Conservation (phyloP, 2,329 filamentous ascomycete genomes). For the Fusarium keratoplasticum region DNA sequence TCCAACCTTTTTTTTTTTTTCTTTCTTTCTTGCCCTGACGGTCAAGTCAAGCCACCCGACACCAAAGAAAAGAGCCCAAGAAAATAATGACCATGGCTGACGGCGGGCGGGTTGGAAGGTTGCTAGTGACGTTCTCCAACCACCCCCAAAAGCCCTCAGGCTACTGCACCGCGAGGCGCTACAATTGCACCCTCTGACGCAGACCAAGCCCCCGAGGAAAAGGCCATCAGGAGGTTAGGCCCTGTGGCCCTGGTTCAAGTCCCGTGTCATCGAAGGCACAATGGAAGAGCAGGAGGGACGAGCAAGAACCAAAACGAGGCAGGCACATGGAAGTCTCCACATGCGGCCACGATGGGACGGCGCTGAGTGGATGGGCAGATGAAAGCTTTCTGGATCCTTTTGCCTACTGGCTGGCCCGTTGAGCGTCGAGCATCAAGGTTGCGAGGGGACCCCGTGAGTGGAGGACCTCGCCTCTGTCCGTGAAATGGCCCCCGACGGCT, state of each 20-base stretch:
- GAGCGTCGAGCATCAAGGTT: slow-evolving; percentile 1
- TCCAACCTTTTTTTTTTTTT: not conserved
- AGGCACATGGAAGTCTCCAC: slow-evolving; percentile 6
- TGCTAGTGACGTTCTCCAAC: slow-evolving; percentile 36
- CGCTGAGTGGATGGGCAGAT: not conserved
- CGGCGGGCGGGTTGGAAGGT: slow-evolving; percentile 1
- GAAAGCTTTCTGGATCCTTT: slow-evolving; percentile 2
- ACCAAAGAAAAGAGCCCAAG: slow-evolving; percentile 13
- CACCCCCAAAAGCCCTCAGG: slow-evolving; percentile 24
- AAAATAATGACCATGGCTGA: slow-evolving; percentile 32
- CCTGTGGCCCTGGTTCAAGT: slow-evolving; percentile 7
- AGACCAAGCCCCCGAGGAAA: slow-evolving; percentile 7
- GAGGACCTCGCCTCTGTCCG: slow-evolving; percentile 36
- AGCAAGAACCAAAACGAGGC: slow-evolving; percentile 7
- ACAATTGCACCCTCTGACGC: slow-evolving; percentile 4
- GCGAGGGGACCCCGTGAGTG: slow-evolving; percentile 23
- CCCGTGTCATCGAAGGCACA: slow-evolving; percentile 6
- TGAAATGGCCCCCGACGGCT: slow-evolving; percentile 34
- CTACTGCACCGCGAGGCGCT: not conserved
- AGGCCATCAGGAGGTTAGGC: slow-evolving; percentile 12
- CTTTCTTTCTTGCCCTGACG: not conserved
- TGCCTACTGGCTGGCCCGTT: not conserved
- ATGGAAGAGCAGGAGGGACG: not conserved
- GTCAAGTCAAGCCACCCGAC: slow-evolving; percentile 19
- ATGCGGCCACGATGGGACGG: not conserved